Percentiles rank a stretch among this genome's conserved stretches.
Conservation (phyloP, 2,329 filamentous ascomycete genomes). For the Penicillium sp. region DNA sequence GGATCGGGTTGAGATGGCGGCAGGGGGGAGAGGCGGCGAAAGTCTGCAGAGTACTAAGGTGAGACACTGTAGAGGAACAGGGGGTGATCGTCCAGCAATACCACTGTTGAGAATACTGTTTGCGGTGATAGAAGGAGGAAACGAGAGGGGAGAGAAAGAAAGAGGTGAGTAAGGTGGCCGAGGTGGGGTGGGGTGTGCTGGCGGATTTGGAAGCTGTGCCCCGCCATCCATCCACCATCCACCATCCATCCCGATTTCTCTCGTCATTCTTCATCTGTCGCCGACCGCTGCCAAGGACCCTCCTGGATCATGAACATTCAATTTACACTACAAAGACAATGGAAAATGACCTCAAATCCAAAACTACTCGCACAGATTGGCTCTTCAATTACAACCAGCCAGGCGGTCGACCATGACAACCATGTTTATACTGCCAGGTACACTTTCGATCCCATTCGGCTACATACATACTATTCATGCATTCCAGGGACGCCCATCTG, state of each 20-base stretch:
- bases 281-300: not conserved
- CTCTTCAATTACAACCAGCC: not conserved
- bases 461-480: not conserved
- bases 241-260: not conserved
- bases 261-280: constrained; percentile 3
- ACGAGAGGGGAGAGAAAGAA: constrained; percentile 11
- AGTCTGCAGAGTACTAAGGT: constrained; percentile 13
- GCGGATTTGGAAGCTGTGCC: constrained; percentile 15
- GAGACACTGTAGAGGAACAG: constrained; percentile 1
- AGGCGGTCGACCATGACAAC: not conserved
- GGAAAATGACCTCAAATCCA: not conserved
- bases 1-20: constrained; percentile 7
- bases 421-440: not conserved
- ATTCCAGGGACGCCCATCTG: too few species aligned
- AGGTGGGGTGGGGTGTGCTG: constrained; percentile 31
- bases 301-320: not conserved
- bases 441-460: not conserved
- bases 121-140: constrained; percentile 17
- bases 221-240: constrained; percentile 18
- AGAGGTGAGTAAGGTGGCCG: constrained; percentile 22
- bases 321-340: not conserved
- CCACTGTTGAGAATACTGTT: constrained; percentile 15
- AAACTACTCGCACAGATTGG: not conserved
- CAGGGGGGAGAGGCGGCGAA: constrained; percentile 2
- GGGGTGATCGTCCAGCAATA: constrained; percentile 15